Evolutionary conservation across 768 basidiomycete species (phyloP), one percentile per base, ranked within the genome.

Genomic region (Boletus edulis): DNA sequence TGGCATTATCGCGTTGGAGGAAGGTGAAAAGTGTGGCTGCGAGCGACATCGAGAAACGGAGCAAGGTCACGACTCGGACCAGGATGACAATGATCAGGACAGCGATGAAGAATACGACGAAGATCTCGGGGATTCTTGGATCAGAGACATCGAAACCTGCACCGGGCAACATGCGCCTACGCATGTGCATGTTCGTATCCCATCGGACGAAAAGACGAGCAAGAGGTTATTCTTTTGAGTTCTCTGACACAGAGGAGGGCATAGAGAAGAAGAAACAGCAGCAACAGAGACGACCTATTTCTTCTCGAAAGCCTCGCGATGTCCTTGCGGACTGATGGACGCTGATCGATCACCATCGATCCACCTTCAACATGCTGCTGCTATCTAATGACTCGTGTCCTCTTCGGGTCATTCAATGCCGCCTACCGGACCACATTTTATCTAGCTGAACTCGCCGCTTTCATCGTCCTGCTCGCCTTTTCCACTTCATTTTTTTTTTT

Each of bases 51-150:
- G 24, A 5, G 57, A 52, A 29, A n/a, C 32, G 15, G 62, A 72
- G 46, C 74, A 71, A 67, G 52, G 51, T 4, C 46, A 51, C 29
- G 61, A 51, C 63, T 72, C 72, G 46, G 74, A 69, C 10, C 74
- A 69, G 10, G 46, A 45, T 9, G 51, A 54, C 11, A 52, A 60
- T 29, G 57, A 31, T 29, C 39, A 43, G 24, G 64, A 55, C 17
- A 54, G 62, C 41, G 62, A 57, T 13, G 57, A 58, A 15, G 68
- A 62, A 45, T 88, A 81, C 59, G 87, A 86, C 46, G 87, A 85
- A 68, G 85, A 91, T 52, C 83, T 86, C 46, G 91, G 91, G 1
- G 96, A 99, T 67, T 80, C 86, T 60, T 99, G 97, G 97, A 65
- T 99, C 56, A 84, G 81, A 75, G 75, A 70, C 56, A 84, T 98